Conservation (phyloP, 73 alveolate species). For the Paramecium biaurelia region DNA sequence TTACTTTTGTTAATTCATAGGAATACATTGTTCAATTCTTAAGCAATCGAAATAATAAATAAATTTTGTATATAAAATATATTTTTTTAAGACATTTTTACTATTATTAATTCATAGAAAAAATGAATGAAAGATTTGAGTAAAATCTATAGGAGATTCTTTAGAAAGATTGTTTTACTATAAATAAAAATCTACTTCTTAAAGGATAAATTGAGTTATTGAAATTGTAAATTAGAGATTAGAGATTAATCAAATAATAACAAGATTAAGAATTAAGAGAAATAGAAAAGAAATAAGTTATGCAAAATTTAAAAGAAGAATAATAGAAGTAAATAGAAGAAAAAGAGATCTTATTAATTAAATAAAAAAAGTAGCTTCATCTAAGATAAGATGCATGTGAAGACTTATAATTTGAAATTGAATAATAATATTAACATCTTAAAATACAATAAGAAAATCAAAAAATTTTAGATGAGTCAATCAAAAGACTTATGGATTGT, state of each 20-base stretch:
- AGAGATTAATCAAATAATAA: neutral
- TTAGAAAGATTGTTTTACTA: neutral
- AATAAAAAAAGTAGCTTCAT: neutral
- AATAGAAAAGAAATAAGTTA: neutral
- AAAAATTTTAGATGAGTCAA: neutral
- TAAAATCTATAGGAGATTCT: neutral
- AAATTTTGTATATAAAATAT: neutral
- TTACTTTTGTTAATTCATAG: neutral
- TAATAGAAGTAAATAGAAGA: neutral
- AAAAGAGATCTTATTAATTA: neutral
- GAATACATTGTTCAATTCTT: neutral
- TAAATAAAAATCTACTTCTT: neutral
- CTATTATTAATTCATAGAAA: neutral
- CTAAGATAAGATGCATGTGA: neutral
- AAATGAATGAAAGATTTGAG: conserved; percentile 2
- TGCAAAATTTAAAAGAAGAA: neutral
- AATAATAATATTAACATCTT: neutral
- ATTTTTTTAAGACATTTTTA: neutral
- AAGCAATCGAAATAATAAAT: neutral
- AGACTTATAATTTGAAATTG: neutral
- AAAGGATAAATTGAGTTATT: neutral
- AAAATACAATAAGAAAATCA: neutral
- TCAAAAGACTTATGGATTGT: neutral
- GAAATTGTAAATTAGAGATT: neutral
- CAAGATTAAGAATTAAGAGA: neutral